phyloP scores from a whole-genome alignment of 768 basidiomycete genomes.

The Trametes meyenii region DNA sequence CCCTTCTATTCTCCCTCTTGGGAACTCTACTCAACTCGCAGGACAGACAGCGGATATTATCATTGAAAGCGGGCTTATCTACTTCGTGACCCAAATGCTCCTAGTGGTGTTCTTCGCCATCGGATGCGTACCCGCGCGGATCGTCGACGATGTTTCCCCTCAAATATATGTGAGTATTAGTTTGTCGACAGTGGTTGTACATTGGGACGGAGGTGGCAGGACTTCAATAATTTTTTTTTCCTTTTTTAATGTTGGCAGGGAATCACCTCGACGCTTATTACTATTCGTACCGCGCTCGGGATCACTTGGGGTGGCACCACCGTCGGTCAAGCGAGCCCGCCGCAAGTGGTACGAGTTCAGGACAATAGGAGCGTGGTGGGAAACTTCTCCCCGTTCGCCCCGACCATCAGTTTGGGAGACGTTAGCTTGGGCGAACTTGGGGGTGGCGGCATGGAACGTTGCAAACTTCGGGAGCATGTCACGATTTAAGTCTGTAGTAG shows the following conservation, averaged over 20 bases:
- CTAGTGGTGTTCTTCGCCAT: conserved; percentile 44
- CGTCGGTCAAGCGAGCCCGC: no score
- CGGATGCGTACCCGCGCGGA: conserved; percentile 37
- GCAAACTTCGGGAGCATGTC: no score
- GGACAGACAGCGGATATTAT: conserved; percentile 37
- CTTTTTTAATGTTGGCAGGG: conserved; percentile 13
- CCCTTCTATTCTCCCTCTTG: background rate
- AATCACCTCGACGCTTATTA: conserved; percentile 27
- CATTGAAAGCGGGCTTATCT: conserved; percentile 45
- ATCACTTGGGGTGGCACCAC: no score
- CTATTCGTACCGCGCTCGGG: conserved; percentile 26
- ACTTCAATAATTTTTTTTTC: no score
- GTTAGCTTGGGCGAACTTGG: no score
- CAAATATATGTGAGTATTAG: conserved; percentile 43
- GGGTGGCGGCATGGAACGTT: no score
- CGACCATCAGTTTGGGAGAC: no score
- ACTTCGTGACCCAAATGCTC: conserved; percentile 43
- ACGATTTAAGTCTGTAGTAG: no score
- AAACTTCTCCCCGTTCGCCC: no score
- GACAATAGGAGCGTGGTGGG: no score
- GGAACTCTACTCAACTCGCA: background rate
- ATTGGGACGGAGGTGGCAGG: background rate
- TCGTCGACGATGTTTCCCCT: conserved; percentile 41
- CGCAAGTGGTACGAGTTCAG: no score
- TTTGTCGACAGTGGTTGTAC: background rate